These are phyloP conservation scores for Globisporangium echinulatum DNA, from an alignment of 352 stramenopile species.

Conservation along the genomic window DNA sequence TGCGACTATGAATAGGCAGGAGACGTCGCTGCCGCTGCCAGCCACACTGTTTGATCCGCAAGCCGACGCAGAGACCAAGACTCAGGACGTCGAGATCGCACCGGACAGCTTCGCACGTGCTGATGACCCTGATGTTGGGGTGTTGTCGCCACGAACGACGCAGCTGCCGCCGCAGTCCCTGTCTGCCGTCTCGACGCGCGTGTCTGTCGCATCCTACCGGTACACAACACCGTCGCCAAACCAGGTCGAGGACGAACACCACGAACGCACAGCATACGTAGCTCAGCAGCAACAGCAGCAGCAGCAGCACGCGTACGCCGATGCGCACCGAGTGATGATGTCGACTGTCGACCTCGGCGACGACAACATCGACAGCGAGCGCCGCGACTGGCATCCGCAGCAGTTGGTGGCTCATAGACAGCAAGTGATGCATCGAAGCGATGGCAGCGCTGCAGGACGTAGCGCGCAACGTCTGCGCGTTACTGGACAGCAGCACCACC, in stretches of 20 bases:
- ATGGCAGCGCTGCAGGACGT: too few relatives aligned
- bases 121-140: neutral
- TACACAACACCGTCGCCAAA: constrained; percentile 1
- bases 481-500: neutral
- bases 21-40: neutral
- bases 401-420: neutral
- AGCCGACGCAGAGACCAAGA: constrained; percentile 3
- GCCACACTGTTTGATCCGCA: neutral
- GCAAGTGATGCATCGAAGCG: neutral
- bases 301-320: constrained; percentile 1
- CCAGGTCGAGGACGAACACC: neutral
- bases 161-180: neutral
- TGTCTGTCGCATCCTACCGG: constrained; percentile 8
- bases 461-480: too few relatives aligned
- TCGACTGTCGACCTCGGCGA: constrained; percentile 8
- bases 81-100: neutral
- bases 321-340: constrained; percentile 4
- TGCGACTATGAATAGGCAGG: neutral
- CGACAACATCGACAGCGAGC: neutral
- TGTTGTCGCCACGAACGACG: neutral
- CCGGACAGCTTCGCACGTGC: too few relatives aligned
- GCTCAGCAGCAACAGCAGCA: constrained; percentile 1
- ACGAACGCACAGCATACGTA: neutral
- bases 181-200: constrained; percentile 4
- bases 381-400: neutral